A percentile compares a stretch with the other conserved stretches of the same genome.
Evolutionary conservation across 1,284 basidiomycete genomes (phyloP).

Genomic region (Ustilago sp.): DNA sequence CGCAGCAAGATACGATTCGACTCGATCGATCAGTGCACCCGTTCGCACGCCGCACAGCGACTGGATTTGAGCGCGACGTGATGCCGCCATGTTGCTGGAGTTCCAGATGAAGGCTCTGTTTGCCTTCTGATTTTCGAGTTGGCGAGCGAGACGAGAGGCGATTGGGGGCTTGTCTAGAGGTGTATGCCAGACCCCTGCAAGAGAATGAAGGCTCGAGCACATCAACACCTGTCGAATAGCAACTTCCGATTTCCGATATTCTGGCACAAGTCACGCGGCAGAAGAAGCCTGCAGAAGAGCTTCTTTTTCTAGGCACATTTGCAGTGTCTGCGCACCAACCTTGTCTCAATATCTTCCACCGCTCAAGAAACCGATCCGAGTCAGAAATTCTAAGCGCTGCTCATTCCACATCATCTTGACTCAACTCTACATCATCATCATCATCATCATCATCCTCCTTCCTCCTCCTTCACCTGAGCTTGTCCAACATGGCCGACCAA

Average conservation of each 20-base stretch:
- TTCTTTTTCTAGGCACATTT: conserved; percentile 3
- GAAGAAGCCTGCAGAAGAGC: conserved; percentile 16
- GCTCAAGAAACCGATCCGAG: conserved; percentile 18
- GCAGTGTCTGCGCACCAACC: conserved; percentile 1
- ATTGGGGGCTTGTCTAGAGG: not conserved
- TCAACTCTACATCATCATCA: conserved; percentile 6
- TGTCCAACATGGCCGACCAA: conserved; percentile 44
- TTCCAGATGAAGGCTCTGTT: not conserved
- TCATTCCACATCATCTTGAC: conserved; percentile 6
- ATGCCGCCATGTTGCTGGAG: conserved; percentile 32
- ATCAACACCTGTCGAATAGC: not conserved
- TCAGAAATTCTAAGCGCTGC: conserved; percentile 23
- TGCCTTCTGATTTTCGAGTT: not conserved
- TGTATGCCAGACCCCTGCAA: not conserved
- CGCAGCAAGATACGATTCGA: conserved; percentile 51
- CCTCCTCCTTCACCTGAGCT: not conserved
- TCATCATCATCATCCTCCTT: not conserved
- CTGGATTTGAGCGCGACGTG: conserved; percentile 47
- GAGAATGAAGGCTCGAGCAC: conserved; percentile 20
- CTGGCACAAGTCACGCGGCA: conserved; percentile 10
- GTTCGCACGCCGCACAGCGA: conserved; percentile 41
- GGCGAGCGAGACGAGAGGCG: not conserved
- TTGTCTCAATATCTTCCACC: not conserved
- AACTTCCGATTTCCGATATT: conserved; percentile 29
- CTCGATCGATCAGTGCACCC: conserved; percentile 47